Conservation (phyloP, 2,329 filamentous ascomycete genomes). For the Hypoxylon sp. region DNA sequence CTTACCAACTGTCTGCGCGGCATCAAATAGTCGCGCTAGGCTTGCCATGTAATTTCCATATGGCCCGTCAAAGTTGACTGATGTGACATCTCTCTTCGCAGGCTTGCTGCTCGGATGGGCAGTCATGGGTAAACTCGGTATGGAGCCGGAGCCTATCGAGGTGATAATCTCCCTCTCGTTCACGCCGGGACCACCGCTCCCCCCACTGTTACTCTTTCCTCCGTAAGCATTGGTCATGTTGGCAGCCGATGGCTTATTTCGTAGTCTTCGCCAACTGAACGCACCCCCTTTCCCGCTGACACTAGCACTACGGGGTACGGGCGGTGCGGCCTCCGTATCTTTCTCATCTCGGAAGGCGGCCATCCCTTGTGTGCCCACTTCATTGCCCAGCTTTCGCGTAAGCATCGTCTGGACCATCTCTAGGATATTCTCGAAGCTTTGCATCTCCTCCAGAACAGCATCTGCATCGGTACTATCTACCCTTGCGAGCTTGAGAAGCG, state of each 20-base stretch:
- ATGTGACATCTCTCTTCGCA: conserved; percentile 73
- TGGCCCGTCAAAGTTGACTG: conserved; percentile 79
- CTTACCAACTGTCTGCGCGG: conserved; percentile 90
- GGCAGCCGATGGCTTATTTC: conserved; percentile 85
- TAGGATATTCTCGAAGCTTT: conserved; percentile 82
- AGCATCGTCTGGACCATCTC: conserved; percentile 84
- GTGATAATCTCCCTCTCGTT: conserved; percentile 58
- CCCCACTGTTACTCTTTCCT: conserved; percentile 52
- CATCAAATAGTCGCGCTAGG: conserved; percentile 89
- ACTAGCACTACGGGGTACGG: conserved; percentile 65
- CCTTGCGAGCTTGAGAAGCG: conserved; percentile 80
- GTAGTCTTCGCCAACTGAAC: conserved; percentile 88
- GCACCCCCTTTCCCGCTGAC: conserved; percentile 78
- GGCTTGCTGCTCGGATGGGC: conserved; percentile 70
- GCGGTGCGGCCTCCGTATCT: conserved; percentile 46
- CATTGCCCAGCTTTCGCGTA: conserved; percentile 86
- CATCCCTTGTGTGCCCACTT: conserved; percentile 82
- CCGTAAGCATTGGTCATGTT: conserved; percentile 63
- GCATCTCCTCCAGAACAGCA: conserved; percentile 92
- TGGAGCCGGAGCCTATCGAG: conserved; percentile 68
- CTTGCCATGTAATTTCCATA: conserved; percentile 92
- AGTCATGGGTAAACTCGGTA: conserved; percentile 84
- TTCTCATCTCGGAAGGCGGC: conserved; percentile 54
- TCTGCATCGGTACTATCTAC: conserved; percentile 93
- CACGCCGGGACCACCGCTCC: conserved; percentile 46